Evolutionary conservation across 768 basidiomycete species (phyloP).

Genomic region (Podaxis sp.): DNA sequence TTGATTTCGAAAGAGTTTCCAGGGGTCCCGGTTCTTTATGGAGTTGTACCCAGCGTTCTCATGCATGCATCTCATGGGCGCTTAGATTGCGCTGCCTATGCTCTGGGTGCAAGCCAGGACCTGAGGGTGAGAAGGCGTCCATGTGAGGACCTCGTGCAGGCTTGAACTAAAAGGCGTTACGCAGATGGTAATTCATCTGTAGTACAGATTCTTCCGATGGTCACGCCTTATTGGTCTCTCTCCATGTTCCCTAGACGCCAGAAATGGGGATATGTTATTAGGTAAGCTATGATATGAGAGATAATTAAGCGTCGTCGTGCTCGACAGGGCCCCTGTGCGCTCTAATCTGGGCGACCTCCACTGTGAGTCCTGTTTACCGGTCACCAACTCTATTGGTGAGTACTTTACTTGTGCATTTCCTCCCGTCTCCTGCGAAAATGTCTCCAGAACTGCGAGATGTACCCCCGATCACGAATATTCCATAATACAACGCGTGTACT

Average conservation of each 20-base stretch:
- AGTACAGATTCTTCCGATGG: constrained; percentile 1
- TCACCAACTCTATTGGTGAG: constrained; percentile 11
- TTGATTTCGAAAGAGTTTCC: background rate
- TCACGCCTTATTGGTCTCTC: constrained; percentile 9
- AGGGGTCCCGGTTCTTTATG: background rate
- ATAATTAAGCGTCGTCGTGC: constrained; percentile 2
- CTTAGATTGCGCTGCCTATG: background rate
- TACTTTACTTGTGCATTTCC: constrained; percentile 1
- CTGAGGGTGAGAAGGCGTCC: background rate
- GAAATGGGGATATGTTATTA: constrained; percentile 5
- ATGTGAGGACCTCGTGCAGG: background rate
- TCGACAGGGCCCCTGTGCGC: background rate
- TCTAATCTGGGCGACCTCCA: background rate
- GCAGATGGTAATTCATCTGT: background rate
- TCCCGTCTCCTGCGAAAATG: constrained; percentile 14
- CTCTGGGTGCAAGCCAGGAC: background rate
- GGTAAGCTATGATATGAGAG: constrained; percentile 11
- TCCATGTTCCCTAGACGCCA: constrained; percentile 7
- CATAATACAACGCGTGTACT: constrained; percentile 44
- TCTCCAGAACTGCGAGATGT: constrained; percentile 18
- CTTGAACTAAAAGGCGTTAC: background rate
- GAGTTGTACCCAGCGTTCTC: background rate
- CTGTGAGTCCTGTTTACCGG: background rate
- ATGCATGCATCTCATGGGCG: background rate
- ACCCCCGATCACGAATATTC: constrained; percentile 25